phyloP scores from a whole-genome alignment of 169 alveolate genomes.

The Plasmodium gonderi region DNA sequence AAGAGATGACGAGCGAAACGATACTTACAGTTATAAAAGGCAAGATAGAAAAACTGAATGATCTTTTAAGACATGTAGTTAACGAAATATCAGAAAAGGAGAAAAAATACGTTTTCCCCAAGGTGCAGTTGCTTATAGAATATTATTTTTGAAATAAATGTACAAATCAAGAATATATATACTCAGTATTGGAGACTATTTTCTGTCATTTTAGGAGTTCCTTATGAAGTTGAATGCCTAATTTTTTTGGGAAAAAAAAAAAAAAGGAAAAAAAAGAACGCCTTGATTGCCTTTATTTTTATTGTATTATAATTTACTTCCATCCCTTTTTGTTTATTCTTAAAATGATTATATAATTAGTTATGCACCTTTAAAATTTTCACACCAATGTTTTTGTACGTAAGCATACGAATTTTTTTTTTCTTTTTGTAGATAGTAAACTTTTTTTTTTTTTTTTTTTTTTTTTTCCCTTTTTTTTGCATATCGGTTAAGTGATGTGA shows the following conservation, averaged over 20 bases:
- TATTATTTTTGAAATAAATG: background rate
- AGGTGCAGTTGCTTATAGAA: background rate
- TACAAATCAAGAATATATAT: background rate
- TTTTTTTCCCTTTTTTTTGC: background rate
- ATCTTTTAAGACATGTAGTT: background rate
- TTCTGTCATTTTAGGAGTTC: no score
- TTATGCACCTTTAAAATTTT: no score
- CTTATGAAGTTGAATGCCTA: no score
- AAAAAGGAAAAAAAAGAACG: no score
- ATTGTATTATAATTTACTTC: no score
- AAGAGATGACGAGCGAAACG: background rate
- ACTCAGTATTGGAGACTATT: no score
- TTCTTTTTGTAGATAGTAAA: background rate
- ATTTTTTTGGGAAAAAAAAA: no score
- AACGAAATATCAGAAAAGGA: conserved; percentile 29
- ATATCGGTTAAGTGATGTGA: background rate
- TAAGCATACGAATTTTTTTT: no score
- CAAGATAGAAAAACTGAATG: conserved; percentile 1
- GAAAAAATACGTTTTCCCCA: conserved; percentile 24
- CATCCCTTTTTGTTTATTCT: no score
- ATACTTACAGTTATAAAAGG: background rate
- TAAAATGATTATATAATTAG: no score
- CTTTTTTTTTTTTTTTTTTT: background rate
- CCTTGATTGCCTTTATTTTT: no score
- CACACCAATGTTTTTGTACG: no score